These are phyloP conservation scores for Vigna unguiculata DNA, from an alignment of 306 rosid species.

Conservation along the genomic window DNA sequence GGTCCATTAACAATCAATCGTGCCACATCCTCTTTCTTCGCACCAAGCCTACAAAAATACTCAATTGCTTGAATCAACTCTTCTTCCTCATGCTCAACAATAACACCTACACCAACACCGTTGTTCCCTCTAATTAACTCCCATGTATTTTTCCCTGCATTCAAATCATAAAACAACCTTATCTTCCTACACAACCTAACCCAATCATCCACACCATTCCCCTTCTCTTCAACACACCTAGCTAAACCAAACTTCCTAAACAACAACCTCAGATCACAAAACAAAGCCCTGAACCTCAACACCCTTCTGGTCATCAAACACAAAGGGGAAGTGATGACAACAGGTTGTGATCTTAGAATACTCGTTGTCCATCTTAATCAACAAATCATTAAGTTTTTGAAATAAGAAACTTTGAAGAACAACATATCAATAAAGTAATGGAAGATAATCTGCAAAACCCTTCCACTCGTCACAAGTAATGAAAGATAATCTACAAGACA, in stretches of 20 bases:
- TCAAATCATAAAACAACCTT: conserved; percentile 67
- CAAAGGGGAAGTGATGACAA: conserved; percentile 74
- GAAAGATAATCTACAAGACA: conserved; percentile 27
- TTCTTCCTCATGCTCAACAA: conserved; percentile 62
- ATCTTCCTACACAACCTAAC: conserved; percentile 63
- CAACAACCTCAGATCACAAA: conserved; percentile 58
- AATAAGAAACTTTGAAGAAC: neutral
- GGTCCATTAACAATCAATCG: conserved; percentile 58
- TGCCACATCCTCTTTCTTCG: conserved; percentile 58
- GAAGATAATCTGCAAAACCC: conserved; percentile 1
- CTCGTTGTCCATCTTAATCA: conserved; percentile 32
- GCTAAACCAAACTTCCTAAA: conserved; percentile 61
- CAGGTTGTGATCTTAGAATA: too few species aligned
- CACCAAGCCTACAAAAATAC: conserved; percentile 67
- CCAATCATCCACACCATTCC: conserved; percentile 60
- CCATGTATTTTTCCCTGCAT: conserved; percentile 51
- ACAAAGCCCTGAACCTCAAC: conserved; percentile 51
- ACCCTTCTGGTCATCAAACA: conserved; percentile 49
- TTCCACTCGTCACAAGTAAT: conserved; percentile 1
- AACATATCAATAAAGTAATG: conserved; percentile 5
- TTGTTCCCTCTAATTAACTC: conserved; percentile 58
- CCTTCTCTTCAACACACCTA: conserved; percentile 58
- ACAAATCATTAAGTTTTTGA: conserved; percentile 15
- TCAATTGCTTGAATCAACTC: conserved; percentile 50
- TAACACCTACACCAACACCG: conserved; percentile 48